Evolutionary conservation across 1,284 basidiomycete genomes (phyloP), one percentile per base, ranked within the genome.

Genomic region (Melanopsichium pennsylvanicum): DNA sequence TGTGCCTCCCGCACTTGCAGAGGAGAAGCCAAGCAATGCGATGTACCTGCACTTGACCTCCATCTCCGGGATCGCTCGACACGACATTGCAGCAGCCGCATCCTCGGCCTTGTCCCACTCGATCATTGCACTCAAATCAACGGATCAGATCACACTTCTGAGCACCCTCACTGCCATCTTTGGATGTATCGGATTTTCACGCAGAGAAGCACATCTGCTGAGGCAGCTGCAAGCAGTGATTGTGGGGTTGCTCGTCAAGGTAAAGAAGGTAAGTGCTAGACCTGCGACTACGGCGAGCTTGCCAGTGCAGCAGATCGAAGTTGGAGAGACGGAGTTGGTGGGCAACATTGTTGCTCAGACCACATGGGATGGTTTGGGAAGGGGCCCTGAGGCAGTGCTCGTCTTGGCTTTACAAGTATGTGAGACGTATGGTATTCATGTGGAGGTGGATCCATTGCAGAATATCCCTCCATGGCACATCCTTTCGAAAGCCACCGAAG

Each of bases 381-480:
- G 56, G 6, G 70, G 66, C 5, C 52, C 67, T 1, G 74, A 76
- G n/a, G 70, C 78, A 4, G 70, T 78, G 23, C 52, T 80, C 5
- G 70, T 78, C 18, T 54, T 80, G n/a, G 78, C 78, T 0, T 48
- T 75, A 37, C 70, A 74, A 51, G 62, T 76, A 13, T 78, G 76
- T 55, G 77, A 80, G 38, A 76, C 76, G 36, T 74, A 77, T 35
- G 77, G 77, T 10, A 67, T 80, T 34, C 68, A 79, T 21, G 61
- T 79, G 13, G 71, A 79, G 23, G 58, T 70, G 19, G 60, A 66
- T 22, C 75, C 75, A 5, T 39, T 78, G 32, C 36, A 35, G 6
- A 62, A 71, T 16, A 52, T 78, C 29, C 73, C 76, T 2, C 18
- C 44, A 23, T 52, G 55, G 23, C 78, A 80, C 58, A 72, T 78